These are phyloP conservation scores for Meyerozyma smithsonii DNA, from an alignment of 1,139 yeast genomes.

Conservation along the genomic window DNA sequence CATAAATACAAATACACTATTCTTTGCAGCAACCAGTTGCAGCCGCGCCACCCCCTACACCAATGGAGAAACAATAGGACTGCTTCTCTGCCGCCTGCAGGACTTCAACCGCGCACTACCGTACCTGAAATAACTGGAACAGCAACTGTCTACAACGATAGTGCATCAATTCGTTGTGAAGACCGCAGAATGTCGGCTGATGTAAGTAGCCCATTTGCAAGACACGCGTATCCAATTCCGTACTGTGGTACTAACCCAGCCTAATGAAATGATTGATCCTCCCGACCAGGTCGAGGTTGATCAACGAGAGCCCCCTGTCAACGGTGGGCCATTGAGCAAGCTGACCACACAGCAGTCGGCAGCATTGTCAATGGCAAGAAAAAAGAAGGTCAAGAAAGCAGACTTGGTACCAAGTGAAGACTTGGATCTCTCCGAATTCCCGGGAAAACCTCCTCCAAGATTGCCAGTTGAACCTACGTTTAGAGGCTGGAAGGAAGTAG, in stretches of 20 bases:
- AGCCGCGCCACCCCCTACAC: neutral
- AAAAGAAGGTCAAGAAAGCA: neutral
- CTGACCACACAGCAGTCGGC: conserved; percentile 1
- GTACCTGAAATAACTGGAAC: conserved; percentile 2
- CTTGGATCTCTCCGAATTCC: conserved; percentile 30
- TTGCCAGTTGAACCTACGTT: conserved; percentile 58
- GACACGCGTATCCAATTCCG: neutral
- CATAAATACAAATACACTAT: neutral
- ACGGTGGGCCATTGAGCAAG: conserved; percentile 4
- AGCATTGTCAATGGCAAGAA: neutral
- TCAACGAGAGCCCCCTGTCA: conserved; percentile 4
- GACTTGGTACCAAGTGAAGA: conserved; percentile 11
- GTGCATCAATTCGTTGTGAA: neutral
- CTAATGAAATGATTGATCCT: conserved; percentile 12
- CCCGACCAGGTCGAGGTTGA: conserved; percentile 10
- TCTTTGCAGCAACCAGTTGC: too few species aligned
- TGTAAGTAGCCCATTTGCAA: neutral
- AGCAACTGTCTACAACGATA: neutral
- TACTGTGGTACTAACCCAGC: conserved; percentile 10
- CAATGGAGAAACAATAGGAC: neutral
- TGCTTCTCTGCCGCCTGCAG: neutral
- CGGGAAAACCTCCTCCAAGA: conserved; percentile 45
- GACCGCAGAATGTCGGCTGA: conserved; percentile 1
- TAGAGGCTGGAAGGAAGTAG: conserved; percentile 93
- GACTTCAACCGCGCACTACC: conserved; percentile 1